Base-by-base conservation (phyloP, 1,284 basidiomycete genomes). In the Tilletia indica region DNA sequence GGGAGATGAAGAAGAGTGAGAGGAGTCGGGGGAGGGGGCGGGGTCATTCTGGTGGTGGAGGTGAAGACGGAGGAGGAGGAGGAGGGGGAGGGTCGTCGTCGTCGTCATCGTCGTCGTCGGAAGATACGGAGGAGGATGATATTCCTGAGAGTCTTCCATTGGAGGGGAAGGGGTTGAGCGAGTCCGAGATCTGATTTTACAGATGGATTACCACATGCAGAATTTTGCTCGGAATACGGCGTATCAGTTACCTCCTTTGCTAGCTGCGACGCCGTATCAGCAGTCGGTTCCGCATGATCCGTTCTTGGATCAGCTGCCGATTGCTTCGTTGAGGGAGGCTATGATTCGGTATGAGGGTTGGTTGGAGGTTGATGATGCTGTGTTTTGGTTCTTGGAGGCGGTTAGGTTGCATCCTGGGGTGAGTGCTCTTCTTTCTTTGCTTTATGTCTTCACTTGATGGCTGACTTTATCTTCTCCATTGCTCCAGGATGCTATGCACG, bases 221-320 rank as follows among this genome's bases (percentile, higher is more conserved):
- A 80, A 78, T 51, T 70, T 68, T 45, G 68, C 71, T 6, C 16
- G 68, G 25, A 75, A 79, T 34, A 73, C 77, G 5, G 70, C 63
- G 36, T 80, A 80, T 71, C 61, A 42, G 16, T 73, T 80, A 25
- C 80, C 80, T 1, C 69, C 76, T 5, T 25, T 76, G 42, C 56
- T 82, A 25, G 71, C 68, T 38, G 77, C 77, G 11, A 76, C 77
- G 2, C 67, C 74, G 31, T 47, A 78, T 31, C 80, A 82, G 68
- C 70, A 42, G 2, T 70, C 75, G 34, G 73, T 72, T 16, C 76
- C 77, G 36, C 79, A 82, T 70, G 78, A 79, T 25, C 72, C 48
- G 0, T 21, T 69, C 1, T 71, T 82, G 56, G 80, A 82, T 34
- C 11, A 36, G 9, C 2, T 79, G 1, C 78, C 79, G 16, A 75